Conservation (phyloP, 2,329 filamentous ascomycete species). For the Dactylonectria estremocensis region DNA sequence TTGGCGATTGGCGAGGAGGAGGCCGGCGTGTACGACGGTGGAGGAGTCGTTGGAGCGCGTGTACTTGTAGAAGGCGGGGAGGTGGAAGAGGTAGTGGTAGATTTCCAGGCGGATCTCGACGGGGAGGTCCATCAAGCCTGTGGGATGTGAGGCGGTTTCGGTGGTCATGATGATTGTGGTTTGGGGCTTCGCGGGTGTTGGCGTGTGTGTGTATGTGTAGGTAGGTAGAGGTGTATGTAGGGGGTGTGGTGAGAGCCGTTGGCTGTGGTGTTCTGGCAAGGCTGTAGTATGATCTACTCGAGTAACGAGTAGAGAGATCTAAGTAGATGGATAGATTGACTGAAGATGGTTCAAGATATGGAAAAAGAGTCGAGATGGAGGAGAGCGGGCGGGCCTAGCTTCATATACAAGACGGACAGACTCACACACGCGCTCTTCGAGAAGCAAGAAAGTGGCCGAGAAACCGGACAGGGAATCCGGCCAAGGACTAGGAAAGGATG, state of each 20-base stretch:
- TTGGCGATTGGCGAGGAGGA: conserved; percentile 59
- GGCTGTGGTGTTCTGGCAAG: not conserved
- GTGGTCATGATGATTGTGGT: conserved; percentile 39
- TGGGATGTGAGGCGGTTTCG: conserved; percentile 35
- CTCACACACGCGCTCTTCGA: conserved; percentile 6
- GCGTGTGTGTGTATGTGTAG: conserved; percentile 2
- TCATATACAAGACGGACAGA: conserved; percentile 39
- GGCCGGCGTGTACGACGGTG: conserved; percentile 53
- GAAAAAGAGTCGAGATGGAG: conserved; percentile 23
- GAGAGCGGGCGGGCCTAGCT: conserved; percentile 25
- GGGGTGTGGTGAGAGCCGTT: not conserved
- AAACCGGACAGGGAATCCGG: not conserved
- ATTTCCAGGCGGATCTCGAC: conserved; percentile 64
- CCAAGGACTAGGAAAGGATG: conserved; percentile 10
- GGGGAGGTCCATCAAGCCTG: conserved; percentile 58
- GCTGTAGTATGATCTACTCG: conserved; percentile 6
- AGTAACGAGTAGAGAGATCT: conserved; percentile 9
- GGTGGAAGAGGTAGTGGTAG: conserved; percentile 60
- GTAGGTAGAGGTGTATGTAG: not conserved
- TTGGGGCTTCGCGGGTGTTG: too few relatives aligned
- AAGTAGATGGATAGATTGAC: conserved; percentile 23
- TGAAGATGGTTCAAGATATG: conserved; percentile 18
- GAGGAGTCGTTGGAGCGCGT: conserved; percentile 27
- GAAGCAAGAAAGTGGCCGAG: conserved; percentile 12
- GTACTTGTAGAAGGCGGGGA: conserved; percentile 50